Percentiles rank a stretch among this genome's conserved stretches.
Conservation (phyloP, 2,329 filamentous ascomycete species). For the Zelopaecilomyces penicillatus region DNA sequence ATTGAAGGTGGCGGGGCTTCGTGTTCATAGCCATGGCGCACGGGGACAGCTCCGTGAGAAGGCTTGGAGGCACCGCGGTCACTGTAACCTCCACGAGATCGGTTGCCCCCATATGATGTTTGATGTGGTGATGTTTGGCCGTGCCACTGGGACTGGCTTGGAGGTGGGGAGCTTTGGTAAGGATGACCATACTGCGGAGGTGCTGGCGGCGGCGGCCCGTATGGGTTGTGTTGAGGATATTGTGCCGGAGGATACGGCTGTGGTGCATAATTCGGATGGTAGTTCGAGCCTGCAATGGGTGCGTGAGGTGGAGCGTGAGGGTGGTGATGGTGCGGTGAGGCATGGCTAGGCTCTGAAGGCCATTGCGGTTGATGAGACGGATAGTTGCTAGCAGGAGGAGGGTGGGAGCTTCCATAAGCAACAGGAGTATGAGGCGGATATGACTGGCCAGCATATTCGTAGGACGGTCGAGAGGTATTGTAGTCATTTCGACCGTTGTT, state of each 20-base stretch:
- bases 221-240: slow-evolving; percentile 36
- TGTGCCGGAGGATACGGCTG: slow-evolving; percentile 40
- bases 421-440: slow-evolving; percentile 23
- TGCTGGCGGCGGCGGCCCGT: slow-evolving; percentile 30
- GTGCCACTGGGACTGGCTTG: slow-evolving; percentile 26
- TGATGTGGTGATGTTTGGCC: slow-evolving; percentile 25
- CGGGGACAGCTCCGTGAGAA: slow-evolving; percentile 20
- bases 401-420: slow-evolving; percentile 24
- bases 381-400: slow-evolving; percentile 27
- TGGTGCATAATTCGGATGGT: slow-evolving; percentile 51
- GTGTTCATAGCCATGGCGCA: slow-evolving; percentile 28
- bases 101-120: slow-evolving; percentile 16
- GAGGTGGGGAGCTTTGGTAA: slow-evolving; percentile 28
- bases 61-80: slow-evolving; percentile 33
- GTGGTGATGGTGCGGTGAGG: slow-evolving; percentile 31
- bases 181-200: slow-evolving; percentile 29
- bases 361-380: slow-evolving; percentile 33
- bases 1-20: slow-evolving; percentile 24
- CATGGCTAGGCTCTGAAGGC: slow-evolving; percentile 28
- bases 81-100: slow-evolving; percentile 36
- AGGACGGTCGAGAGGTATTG: slow-evolving; percentile 31
- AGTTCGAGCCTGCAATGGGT: slow-evolving; percentile 44
- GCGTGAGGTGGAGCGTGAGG: slow-evolving; percentile 32
- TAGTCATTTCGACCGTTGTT: slow-evolving; percentile 31
- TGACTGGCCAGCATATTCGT: slow-evolving; percentile 35